These are phyloP conservation scores for Luffa acutangula DNA, from an alignment of 306 rosid species.

Conservation along the genomic window DNA sequence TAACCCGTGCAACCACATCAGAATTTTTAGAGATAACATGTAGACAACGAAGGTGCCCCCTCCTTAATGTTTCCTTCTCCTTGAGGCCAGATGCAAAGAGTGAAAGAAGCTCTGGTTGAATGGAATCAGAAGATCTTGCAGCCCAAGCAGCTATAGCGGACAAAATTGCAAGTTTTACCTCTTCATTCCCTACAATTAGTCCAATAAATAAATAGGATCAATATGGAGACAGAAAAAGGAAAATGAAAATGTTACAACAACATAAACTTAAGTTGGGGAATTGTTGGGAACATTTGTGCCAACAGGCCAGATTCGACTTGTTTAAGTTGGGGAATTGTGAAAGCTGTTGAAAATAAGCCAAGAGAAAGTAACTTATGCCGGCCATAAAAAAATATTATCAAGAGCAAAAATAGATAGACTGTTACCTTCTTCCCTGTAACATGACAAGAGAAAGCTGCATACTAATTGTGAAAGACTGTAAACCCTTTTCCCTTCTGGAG, in stretches of 20 bases:
- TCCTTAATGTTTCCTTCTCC: constrained; percentile 86
- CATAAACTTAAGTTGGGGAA: neutral
- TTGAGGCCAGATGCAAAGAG: constrained; percentile 80
- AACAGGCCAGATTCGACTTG: no score
- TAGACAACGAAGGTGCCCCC: constrained; percentile 71
- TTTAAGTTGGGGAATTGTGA: neutral
- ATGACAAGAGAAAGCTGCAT: constrained; percentile 66
- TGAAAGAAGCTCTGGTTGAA: constrained; percentile 45
- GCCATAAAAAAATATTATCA: neutral
- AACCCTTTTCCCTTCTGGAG: constrained; percentile 74
- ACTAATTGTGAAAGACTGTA: constrained; percentile 37
- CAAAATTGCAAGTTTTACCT: constrained; percentile 69
- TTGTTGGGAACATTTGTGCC: neutral
- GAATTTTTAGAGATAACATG: constrained; percentile 46
- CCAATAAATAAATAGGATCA: constrained; percentile 15
- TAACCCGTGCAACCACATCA: constrained; percentile 59
- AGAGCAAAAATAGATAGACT: neutral
- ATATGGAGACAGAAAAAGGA: constrained; percentile 1
- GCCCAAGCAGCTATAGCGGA: constrained; percentile 76
- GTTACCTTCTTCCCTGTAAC: constrained; percentile 77
- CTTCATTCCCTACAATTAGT: constrained; percentile 71
- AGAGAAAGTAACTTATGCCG: neutral
- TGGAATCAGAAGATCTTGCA: constrained; percentile 50
- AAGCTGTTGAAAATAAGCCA: neutral
- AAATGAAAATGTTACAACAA: neutral